Evolutionary conservation across 2,329 filamentous ascomycete genomes (phyloP).

Genomic region (Aspergillus sp.): DNA sequence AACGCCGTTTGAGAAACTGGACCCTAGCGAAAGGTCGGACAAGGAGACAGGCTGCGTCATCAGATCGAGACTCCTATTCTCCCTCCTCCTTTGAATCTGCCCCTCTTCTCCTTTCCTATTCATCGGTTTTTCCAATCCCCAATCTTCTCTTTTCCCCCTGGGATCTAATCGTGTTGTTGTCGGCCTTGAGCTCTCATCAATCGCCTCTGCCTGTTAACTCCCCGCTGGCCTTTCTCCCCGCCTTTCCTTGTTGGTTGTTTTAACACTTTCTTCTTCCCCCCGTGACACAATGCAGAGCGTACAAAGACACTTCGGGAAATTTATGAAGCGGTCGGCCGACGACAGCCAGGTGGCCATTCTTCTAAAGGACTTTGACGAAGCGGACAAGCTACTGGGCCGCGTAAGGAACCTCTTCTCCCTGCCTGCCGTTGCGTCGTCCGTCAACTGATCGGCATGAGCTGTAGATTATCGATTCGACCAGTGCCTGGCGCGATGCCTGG

Average conservation of each 20-base stretch:
- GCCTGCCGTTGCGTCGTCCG: background rate
- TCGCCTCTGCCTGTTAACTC: background rate
- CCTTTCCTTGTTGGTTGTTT: background rate
- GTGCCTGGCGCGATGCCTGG: conserved; percentile 78
- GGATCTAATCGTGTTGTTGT: background rate
- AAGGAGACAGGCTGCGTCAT: conserved; percentile 19
- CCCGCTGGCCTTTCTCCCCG: background rate
- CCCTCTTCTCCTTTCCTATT: background rate
- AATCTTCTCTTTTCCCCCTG: background rate
- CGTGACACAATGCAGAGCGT: conserved; percentile 47
- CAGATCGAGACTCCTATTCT: conserved; percentile 10
- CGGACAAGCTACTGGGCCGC: conserved; percentile 70
- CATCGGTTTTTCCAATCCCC: background rate
- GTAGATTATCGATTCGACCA: conserved; percentile 73
- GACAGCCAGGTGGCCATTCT: conserved; percentile 73
- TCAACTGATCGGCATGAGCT: conserved; percentile 10
- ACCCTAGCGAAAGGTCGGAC: background rate
- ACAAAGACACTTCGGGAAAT: conserved; percentile 71
- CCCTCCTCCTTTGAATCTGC: background rate
- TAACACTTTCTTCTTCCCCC: background rate
- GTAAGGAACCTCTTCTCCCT: conserved; percentile 44
- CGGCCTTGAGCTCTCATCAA: background rate
- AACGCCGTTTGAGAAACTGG: background rate
- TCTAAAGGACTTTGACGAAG: conserved; percentile 77
- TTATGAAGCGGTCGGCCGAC: conserved; percentile 70